phyloP scores from a whole-genome alignment of 148 eudicot species.

The Spergularia bocconei region DNA sequence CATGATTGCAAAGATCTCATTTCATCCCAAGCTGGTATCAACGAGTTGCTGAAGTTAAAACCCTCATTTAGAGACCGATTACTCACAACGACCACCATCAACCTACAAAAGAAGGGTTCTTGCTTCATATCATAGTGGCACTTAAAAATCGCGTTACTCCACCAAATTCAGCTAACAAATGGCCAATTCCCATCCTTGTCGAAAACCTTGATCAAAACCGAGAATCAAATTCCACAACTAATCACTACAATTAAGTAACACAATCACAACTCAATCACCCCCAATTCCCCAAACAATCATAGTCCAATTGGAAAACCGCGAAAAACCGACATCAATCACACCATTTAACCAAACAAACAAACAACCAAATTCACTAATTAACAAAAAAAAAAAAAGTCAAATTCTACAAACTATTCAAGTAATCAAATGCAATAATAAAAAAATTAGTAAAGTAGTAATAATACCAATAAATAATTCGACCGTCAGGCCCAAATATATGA shows the following conservation, averaged over 20 bases:
- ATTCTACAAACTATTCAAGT: not conserved
- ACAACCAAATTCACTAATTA: not conserved
- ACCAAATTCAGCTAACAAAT: not conserved
- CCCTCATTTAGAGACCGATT: not conserved
- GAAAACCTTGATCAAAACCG: not conserved
- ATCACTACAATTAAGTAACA: not conserved
- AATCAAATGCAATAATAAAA: not conserved
- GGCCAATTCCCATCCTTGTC: not conserved
- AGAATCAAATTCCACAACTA: not conserved
- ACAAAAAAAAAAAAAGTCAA: not conserved
- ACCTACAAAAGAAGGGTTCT: not conserved
- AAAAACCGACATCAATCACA: not conserved
- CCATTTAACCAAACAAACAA: not conserved
- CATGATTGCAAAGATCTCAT: not conserved
- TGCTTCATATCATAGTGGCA: not conserved
- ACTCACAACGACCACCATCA: not conserved
- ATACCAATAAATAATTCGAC: constrained; percentile 72
- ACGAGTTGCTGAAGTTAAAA: constrained; percentile 4
- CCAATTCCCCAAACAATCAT: not conserved
- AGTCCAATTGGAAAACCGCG: not conserved
- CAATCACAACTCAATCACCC: not conserved
- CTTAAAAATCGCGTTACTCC: not conserved
- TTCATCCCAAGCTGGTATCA: not conserved
- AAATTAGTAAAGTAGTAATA: not conserved
- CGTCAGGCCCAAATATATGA: constrained; percentile 63